A percentile compares a stretch with the other conserved stretches of the same genome.
These are phyloP conservation scores for Candida ponderosae DNA, from an alignment of 805 yeast species.

Conservation along the genomic window DNA sequence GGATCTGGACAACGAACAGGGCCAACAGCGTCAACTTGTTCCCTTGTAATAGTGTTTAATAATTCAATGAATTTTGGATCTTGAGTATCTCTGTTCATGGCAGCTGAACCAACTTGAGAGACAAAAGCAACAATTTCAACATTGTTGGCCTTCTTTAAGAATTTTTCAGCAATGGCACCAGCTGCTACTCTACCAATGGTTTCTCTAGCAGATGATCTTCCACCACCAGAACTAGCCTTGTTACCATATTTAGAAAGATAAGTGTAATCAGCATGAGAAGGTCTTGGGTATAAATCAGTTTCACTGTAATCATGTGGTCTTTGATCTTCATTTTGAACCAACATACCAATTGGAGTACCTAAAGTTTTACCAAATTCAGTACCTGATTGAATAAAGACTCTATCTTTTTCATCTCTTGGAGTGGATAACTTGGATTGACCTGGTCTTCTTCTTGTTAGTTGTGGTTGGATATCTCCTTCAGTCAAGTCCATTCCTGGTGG, in stretches of 20 bases:
- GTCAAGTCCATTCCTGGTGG: slow-evolving; percentile 89
- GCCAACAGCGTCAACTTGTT: slow-evolving; percentile 76
- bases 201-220: slow-evolving; percentile 94
- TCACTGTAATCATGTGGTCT: slow-evolving; percentile 94
- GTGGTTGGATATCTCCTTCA: slow-evolving; percentile 91
- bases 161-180: slow-evolving; percentile 96
- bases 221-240: slow-evolving; percentile 95
- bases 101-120: slow-evolving; percentile 77
- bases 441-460: slow-evolving; percentile 93
- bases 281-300: slow-evolving; percentile 93
- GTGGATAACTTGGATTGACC: slow-evolving; percentile 91
- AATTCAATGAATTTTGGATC: slow-evolving; percentile 57
- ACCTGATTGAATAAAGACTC: slow-evolving; percentile 89
- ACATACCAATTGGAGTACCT: slow-evolving; percentile 94
- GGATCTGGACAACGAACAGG: slow-evolving; percentile 93
- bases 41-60: slow-evolving; percentile 75
- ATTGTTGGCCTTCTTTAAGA: slow-evolving; percentile 61
- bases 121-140: slow-evolving; percentile 97
- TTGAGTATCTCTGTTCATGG: slow-evolving; percentile 68
- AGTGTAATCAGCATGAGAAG: slow-evolving; percentile 96
- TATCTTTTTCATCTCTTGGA: slow-evolving; percentile 93
- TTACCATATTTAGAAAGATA: slow-evolving; percentile 85
- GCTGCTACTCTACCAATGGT: slow-evolving; percentile 99
- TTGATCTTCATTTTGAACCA: slow-evolving; percentile 90
- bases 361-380: slow-evolving; percentile 84